Percentiles rank a stretch among this genome's conserved stretches.
Conservation (phyloP, 805 yeast genomes). For the Starmerella sp. region DNA sequence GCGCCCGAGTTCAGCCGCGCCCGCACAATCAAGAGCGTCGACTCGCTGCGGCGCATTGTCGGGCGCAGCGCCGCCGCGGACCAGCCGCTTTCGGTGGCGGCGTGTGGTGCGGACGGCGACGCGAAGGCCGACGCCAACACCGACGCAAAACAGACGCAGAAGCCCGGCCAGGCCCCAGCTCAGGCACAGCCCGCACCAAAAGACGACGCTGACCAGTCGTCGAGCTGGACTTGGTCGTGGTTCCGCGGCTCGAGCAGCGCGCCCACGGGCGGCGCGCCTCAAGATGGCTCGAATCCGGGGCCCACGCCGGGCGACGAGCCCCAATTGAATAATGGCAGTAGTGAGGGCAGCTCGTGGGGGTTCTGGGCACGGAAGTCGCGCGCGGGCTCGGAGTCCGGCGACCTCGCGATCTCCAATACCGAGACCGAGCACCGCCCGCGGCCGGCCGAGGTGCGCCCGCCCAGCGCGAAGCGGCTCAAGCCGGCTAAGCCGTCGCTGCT, state of each 20-base stretch:
- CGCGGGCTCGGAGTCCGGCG: constrained; percentile 19
- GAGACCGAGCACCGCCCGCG: constrained; percentile 25
- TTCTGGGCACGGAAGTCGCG: constrained; percentile 25
- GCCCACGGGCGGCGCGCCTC: neutral
- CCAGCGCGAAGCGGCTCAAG: constrained; percentile 7
- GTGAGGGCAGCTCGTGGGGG: constrained; percentile 24
- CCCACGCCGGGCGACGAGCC: neutral
- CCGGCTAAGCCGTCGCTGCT: constrained; percentile 12
- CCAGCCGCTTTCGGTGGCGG: neutral
- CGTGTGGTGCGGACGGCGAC: neutral
- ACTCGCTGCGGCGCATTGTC: neutral
- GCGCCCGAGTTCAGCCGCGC: neutral
- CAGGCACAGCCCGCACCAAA: no score
- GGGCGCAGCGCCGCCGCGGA: neutral
- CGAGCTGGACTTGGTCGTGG: neutral
- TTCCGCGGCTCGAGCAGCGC: neutral
- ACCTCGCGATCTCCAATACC: constrained; percentile 28
- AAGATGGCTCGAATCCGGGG: neutral
- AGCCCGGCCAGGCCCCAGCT: no score
- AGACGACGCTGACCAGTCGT: neutral
- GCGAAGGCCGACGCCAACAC: neutral
- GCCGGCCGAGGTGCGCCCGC: constrained; percentile 16
- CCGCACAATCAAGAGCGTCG: neutral
- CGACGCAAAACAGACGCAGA: no score
- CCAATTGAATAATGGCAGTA: neutral